Evolutionary conservation across 2,329 filamentous ascomycete genomes (phyloP).

Genomic region (Cladobotryum protrusum): DNA sequence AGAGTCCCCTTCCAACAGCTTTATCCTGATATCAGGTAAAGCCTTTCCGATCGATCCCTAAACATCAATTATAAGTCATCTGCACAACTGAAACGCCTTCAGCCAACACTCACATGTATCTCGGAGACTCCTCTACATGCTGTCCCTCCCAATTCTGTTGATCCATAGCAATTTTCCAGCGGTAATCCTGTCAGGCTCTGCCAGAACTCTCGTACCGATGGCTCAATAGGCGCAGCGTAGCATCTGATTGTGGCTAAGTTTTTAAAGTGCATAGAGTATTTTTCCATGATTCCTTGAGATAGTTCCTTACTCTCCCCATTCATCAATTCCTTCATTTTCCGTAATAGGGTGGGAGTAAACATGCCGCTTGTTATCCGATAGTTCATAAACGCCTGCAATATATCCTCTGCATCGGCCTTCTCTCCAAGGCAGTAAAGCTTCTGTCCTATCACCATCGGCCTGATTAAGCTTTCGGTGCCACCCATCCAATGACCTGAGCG

Average conservation of each 20-base stretch:
- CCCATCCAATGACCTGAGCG: slow-evolving; percentile 15
- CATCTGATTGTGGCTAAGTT: neutral
- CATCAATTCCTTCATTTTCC: slow-evolving; percentile 8
- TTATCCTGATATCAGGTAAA: neutral
- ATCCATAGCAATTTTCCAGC: slow-evolving; percentile 10
- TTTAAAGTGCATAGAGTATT: slow-evolving; percentile 1
- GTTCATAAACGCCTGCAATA: slow-evolving; percentile 9
- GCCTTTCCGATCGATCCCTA: slow-evolving; percentile 2
- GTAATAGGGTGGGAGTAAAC: slow-evolving; percentile 10
- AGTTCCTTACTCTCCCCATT: neutral
- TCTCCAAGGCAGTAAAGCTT: slow-evolving; percentile 8
- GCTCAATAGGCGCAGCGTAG: neutral
- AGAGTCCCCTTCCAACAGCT: slow-evolving; percentile 10
- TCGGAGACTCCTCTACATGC: neutral
- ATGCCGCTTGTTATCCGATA: slow-evolving; percentile 7
- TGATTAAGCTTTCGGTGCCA: slow-evolving; percentile 5
- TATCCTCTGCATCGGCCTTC: neutral
- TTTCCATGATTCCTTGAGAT: neutral
- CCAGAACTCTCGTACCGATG: slow-evolving; percentile 9
- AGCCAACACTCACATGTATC: neutral
- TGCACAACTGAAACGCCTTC: neutral
- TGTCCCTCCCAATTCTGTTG: slow-evolving; percentile 7
- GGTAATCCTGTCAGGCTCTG: slow-evolving; percentile 4
- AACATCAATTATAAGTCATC: neutral
- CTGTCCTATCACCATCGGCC: slow-evolving; percentile 6